A percentile compares a stretch with the other conserved stretches of the same genome.
Evolutionary conservation across 139 green algal genomes (phyloP).

Genomic region (Chlamydomonas sp.): DNA sequence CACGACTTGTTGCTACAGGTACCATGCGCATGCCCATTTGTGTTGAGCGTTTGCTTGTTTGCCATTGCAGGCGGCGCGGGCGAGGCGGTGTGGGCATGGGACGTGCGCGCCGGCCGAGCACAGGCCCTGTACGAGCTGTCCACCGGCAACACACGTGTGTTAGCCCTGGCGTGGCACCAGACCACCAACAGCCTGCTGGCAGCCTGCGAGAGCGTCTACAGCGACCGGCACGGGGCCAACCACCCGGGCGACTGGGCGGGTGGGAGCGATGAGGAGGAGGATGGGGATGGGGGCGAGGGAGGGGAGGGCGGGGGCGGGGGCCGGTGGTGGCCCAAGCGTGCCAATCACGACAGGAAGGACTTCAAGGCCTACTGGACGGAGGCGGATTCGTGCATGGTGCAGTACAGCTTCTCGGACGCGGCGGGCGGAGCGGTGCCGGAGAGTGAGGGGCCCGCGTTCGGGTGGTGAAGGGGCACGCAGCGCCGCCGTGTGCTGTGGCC

Average conservation of each 20-base stretch:
- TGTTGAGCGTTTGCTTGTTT: no score
- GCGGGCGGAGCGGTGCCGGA: not conserved
- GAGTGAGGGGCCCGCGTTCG: no score
- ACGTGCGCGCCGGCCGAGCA: not conserved
- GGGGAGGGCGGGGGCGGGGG: not conserved
- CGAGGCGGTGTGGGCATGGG: conserved; percentile 18
- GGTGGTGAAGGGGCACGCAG: no score
- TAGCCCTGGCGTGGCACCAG: conserved; percentile 12
- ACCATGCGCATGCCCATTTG: no score
- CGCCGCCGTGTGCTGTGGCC: no score
- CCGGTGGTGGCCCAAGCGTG: not conserved
- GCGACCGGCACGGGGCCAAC: not conserved
- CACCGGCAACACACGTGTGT: conserved; percentile 7
- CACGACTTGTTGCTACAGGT: no score
- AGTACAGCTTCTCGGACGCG: not conserved
- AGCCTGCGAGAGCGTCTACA: not conserved
- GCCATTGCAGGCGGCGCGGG: not conserved
- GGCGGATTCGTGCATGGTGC: not conserved
- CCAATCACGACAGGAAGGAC: not conserved
- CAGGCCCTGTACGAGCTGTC: conserved; percentile 21
- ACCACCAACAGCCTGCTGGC: conserved; percentile 2
- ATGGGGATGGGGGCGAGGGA: not conserved
- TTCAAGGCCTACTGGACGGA: conserved; percentile 1
- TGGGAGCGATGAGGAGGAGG: not conserved
- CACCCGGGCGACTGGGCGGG: no score